Base-by-base conservation (phyloP, 495 filamentous ascomycete species). In the Hypoxylon cercidicola region DNA sequence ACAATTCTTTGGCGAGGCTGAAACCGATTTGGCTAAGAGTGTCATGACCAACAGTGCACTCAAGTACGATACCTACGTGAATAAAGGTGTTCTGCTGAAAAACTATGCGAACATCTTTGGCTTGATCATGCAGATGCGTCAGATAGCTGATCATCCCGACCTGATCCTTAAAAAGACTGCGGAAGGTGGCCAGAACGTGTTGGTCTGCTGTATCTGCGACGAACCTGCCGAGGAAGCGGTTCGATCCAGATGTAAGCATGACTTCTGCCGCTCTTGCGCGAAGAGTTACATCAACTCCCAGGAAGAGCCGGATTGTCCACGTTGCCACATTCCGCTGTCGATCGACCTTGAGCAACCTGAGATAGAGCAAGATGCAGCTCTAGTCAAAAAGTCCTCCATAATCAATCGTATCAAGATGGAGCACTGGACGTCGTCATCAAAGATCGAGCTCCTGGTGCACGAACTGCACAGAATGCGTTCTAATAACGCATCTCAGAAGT, bases 391-490 rank as follows among this genome's bases (percentile, higher is more conserved):
- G 74, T 90, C 86, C 5, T 95, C 91, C 9, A 98, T 99, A 75
- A 96, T 97, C 80, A 97, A 97, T 74, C 90, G 95, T 39, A 97
- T 98, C 72, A 89, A 91, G 70, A 97, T 97, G 94, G 90, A 93
- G 64, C 88, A 96, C 65, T 99, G 95, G 95, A 96, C 92, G 1
- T 96, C 92, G 0, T 97, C 93, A 2, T 96, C 94, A 43, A 99
- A 99, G 79, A 99, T 99, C 64, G 95, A 99, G 80, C 89, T 93
- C 71, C 84, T 98, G 11, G 88, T 98, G 12, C 94, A 97, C 64
- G 93, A 97, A 63, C 86, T 99, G 1, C 93, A 93, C 79, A 88
- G 90, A 72, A 81, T 97, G 52, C 84, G 95, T 60, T 93, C 87
- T 51, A 90, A 93, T 75, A 96, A 96, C 66, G 89, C 92, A 44